Base-by-base conservation (phyloP, 768 basidiomycete species). In the Phylloporus arenicola region DNA sequence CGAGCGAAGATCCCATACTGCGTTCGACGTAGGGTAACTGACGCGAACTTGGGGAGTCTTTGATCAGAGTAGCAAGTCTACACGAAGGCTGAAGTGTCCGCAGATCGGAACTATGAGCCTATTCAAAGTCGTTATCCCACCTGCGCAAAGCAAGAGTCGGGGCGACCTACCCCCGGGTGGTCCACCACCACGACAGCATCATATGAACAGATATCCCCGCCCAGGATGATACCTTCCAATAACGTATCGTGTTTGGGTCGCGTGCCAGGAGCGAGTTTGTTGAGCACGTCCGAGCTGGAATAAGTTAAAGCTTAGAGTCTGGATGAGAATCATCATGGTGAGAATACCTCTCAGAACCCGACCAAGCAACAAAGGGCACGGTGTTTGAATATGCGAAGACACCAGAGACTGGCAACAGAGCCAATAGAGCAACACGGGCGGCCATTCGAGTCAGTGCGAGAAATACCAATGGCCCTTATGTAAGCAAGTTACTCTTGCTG, bases 91-190 rank as follows among this genome's bases (percentile, higher is more conserved):
- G 65, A 19, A 89, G 78, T 10, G 69, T 65, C 27, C 84, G 82
- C 37, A 90, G 71, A 71, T 90, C 87, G n/a, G 86, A 83, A 22
- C 85, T 83, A 58, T 85, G 88, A 4, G 86, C 70, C 88, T 90
- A 58, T 13, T 25, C 35, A 19, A 25, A 10, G 37, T 22, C 46
- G 58, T 54, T 29, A 54, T 27, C 33, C 48, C 12, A 19, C 13
- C 29, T 46, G 33, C 6, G 46, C 40, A 19, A 35, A 19, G 31
- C 12, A 24, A n/a, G 22, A 11, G 22, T 34, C 33, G 24, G 3
- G 45, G 29, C 22, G 51, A 73, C 83, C 53, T 64, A 90, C 88
- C 20, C 86, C 85, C 10, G 83, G 79, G 45, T 90, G 88, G 55
- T 86, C 77, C 37, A 88, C 70, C 10, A 90, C 61, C 8, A 89